These are phyloP conservation scores for Leccinum pallidistipes DNA, from an alignment of 1,284 basidiomycete species.

Conservation along the genomic window DNA sequence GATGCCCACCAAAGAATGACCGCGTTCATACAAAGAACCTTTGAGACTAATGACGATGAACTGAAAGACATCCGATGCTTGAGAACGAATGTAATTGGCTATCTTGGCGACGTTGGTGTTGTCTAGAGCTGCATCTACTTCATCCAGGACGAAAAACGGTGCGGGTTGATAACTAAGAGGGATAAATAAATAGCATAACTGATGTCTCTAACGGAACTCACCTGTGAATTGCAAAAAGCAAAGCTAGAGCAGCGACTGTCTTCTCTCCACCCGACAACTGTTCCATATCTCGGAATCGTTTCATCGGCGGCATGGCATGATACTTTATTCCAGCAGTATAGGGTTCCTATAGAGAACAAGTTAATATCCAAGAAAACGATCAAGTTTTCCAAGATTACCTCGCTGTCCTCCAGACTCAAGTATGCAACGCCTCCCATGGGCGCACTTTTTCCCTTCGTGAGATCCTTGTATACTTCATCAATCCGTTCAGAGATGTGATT, in stretches of 20 bases:
- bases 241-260: constrained; percentile 94
- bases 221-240: constrained; percentile 97
- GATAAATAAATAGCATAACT: constrained; percentile 1
- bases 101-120: constrained; percentile 95
- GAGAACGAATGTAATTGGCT: constrained; percentile 84
- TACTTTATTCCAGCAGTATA: constrained; percentile 96
- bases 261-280: constrained; percentile 98
- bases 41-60: constrained; percentile 98
- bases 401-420: constrained; percentile 92
- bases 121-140: constrained; percentile 96
- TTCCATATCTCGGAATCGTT: constrained; percentile 98
- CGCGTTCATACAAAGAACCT: constrained; percentile 86
- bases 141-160: constrained; percentile 98
- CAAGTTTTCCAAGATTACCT: constrained; percentile 51
- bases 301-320: constrained; percentile 99
- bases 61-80: constrained; percentile 82
- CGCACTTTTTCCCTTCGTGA: constrained; percentile 91
- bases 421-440: constrained; percentile 97
- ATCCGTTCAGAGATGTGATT: constrained; percentile 94
- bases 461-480: constrained; percentile 96
- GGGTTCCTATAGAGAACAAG: constrained; percentile 69
- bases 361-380: constrained; percentile 2
- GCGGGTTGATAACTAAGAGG: constrained; percentile 86
- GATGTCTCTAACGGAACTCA: constrained; percentile 24
- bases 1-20: constrained; percentile 90